Conservation (phyloP, 2,329 filamentous ascomycete species). For the Aspergillus novoparasiticus region DNA sequence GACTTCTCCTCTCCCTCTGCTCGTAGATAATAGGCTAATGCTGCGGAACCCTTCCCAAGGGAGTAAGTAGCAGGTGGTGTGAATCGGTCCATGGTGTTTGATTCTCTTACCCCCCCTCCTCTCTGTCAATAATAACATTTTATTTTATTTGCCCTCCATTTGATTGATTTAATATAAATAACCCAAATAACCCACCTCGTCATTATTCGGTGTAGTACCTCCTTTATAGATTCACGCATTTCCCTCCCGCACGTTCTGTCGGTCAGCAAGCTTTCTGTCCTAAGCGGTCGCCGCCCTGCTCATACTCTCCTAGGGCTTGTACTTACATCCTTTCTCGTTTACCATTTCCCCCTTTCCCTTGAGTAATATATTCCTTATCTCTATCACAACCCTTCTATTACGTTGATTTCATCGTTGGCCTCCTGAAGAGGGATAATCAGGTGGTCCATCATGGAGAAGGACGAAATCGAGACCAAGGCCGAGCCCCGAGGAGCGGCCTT, state of each 20-base stretch:
- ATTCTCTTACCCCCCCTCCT: neutral
- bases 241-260: neutral
- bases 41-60: neutral
- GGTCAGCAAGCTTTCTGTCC: neutral
- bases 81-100: neutral
- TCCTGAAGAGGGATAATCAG: neutral
- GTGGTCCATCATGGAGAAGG: conserved; percentile 35
- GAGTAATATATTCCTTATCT: neutral
- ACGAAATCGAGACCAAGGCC: conserved; percentile 28
- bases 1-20: neutral
- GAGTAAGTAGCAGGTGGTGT: neutral
- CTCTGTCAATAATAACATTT: neutral
- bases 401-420: neutral
- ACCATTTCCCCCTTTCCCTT: neutral
- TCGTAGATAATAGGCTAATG: neutral
- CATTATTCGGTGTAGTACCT: neutral
- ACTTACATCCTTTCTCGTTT: neutral
- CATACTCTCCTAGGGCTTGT: neutral
- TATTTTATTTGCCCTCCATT: neutral
- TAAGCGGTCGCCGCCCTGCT: neutral
- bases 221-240: neutral
- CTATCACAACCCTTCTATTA: neutral
- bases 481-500: conserved; percentile 20
- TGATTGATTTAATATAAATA: neutral
- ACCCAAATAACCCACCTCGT: neutral